Evolutionary conservation across 768 basidiomycete genomes (phyloP), one percentile per base, ranked within the genome.

Genomic region (Leccinum variicolor): DNA sequence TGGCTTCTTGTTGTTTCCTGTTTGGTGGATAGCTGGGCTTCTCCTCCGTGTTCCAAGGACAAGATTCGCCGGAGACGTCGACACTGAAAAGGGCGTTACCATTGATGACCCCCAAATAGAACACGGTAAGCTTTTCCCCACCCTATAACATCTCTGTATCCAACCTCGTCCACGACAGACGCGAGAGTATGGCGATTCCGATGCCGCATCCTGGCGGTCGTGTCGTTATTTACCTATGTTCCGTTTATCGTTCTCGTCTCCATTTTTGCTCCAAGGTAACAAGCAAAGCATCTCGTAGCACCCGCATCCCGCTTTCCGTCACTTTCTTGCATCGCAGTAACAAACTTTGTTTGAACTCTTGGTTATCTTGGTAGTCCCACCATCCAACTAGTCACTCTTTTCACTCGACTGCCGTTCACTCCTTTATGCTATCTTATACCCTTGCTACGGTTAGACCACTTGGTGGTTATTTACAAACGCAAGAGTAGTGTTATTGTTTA

Each of bases 51-150:
- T 87, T 11, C 89, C 86, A 13, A 74, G 69, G 64, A 92, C 89
- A 25, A 77, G 90, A 66, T 75, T 77, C 39, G 77, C 87, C 19
- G 87, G 82, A 21, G 84, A 76, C 39, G 76, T 76, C 29, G 76
- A 73, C 55, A 69, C 73, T 49, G 88, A 90, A 73, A 90, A 89
- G 69, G 85, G 75, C 41, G 88, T 90, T 15, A 76, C 86, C 28
- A 74, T 90, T 50, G 89, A 90, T 65, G 88, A 91, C 71, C 89
- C 89, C 26, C 89, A 91, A 67, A 80, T 90, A 54, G 90, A 91
- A 66, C 80, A 81, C 66, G 85, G 90, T 90, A 63, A 65, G 86
- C 74, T 23, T 33, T 33, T 50, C 5, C 11, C 14, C 43, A 36
- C 34, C 28, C 59, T 36, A 15, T 52, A 33, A 39, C 6, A 10